Conservation (phyloP, 441 rosid species). For the Pelargonium cotyledonis region DNA sequence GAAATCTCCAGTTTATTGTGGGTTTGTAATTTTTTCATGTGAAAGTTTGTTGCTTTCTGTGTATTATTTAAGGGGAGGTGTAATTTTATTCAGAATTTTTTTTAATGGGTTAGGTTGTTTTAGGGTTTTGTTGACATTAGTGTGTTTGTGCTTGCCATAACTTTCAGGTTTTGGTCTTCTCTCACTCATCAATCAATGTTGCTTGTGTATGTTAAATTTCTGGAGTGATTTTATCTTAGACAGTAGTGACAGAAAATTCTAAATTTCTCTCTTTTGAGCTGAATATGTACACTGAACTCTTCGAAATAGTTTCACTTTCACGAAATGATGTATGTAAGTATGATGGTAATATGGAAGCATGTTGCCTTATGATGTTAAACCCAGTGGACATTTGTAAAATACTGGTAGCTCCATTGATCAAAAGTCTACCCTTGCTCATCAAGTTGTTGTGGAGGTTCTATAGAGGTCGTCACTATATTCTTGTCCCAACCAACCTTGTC, state of each 20-base stretch:
- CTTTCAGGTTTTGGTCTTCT: constrained; percentile 39
- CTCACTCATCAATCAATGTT: not conserved
- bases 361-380: not conserved
- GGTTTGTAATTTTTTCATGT: not conserved
- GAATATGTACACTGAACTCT: not conserved
- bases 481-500: too few species aligned
- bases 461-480: too few species aligned
- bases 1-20: constrained; percentile 5
- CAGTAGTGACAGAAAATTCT: too few species aligned
- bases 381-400: not conserved
- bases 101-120: constrained; percentile 7
- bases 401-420: not conserved
- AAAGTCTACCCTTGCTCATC: not conserved
- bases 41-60: constrained; percentile 7
- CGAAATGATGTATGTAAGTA: not conserved
- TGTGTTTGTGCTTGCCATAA: constrained; percentile 31
- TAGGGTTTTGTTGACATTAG: constrained; percentile 10
- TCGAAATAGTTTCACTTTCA: not conserved
- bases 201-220: not conserved
- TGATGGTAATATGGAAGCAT: not conserved
- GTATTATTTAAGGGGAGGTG: not conserved
- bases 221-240: not conserved
- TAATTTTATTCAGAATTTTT: too few species aligned
- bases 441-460: too few species aligned
- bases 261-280: not conserved